Conservation (phyloP, 2,329 filamentous ascomycete genomes). For the Fusarium acutatum region DNA sequence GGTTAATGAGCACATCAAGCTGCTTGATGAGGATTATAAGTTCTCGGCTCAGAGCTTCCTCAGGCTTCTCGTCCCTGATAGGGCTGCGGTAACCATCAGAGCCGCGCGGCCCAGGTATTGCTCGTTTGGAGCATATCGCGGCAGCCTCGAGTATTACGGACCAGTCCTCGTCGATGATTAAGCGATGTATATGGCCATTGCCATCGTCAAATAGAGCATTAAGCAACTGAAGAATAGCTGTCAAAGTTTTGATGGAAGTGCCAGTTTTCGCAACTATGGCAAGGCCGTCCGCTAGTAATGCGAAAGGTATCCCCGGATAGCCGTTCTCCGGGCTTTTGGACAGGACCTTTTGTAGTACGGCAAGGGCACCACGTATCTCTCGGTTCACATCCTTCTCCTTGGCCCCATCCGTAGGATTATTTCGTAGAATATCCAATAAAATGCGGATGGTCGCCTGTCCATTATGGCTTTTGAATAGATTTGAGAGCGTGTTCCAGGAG, state of each 20-base stretch:
- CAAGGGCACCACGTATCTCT: constrained; percentile 69
- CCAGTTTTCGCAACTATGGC: constrained; percentile 58
- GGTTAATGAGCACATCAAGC: constrained; percentile 57
- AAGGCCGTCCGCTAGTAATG: constrained; percentile 66
- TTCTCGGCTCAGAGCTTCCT: constrained; percentile 54
- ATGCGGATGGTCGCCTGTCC: constrained; percentile 74
- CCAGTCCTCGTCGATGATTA: constrained; percentile 74
- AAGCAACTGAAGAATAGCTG: constrained; percentile 60
- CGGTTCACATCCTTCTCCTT: constrained; percentile 62
- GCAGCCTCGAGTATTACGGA: constrained; percentile 67
- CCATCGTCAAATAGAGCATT: constrained; percentile 65
- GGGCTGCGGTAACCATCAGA: constrained; percentile 35
- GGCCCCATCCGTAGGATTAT: constrained; percentile 54
- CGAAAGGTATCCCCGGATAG: constrained; percentile 67
- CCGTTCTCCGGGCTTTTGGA: constrained; percentile 66
- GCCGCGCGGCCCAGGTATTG: constrained; percentile 39
- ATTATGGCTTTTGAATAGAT: constrained; percentile 77
- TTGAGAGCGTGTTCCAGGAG: constrained; percentile 75
- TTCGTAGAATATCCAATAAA: constrained; percentile 68
- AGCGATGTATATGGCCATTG: constrained; percentile 60
- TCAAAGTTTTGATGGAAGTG: constrained; percentile 55
- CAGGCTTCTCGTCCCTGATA: constrained; percentile 43
- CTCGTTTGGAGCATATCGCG: constrained; percentile 58
- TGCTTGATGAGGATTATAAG: constrained; percentile 56
- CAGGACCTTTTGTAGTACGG: constrained; percentile 70